phyloP scores from a whole-genome alignment of 306 rosid genomes.

The Macrotyloma uniflorum region DNA sequence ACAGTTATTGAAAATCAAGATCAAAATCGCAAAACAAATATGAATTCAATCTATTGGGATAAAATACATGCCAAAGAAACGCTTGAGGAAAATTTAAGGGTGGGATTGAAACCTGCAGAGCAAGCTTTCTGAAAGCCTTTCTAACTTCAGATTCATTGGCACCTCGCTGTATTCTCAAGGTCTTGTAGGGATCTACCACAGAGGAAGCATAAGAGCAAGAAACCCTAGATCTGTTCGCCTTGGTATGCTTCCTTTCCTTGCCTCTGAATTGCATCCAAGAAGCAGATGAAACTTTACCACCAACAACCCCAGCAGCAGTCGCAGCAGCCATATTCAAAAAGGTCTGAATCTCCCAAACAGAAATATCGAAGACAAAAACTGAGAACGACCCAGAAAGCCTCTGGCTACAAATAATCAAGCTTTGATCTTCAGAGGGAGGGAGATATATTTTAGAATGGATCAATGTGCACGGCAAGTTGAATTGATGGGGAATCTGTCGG shows the following conservation, averaged over 20 bases:
- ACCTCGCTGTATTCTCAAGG: constrained; percentile 63
- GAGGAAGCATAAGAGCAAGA: constrained; percentile 51
- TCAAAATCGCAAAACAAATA: background rate
- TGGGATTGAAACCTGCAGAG: constrained; percentile 70
- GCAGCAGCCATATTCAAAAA: constrained; percentile 57
- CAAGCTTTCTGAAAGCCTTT: constrained; percentile 87
- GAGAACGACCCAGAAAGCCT: constrained; percentile 24
- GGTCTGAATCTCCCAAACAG: constrained; percentile 10
- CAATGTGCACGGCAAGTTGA: constrained; percentile 44
- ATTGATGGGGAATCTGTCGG: constrained; percentile 11
- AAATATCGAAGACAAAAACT: background rate
- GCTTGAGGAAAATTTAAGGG: background rate
- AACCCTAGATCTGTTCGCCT: constrained; percentile 40
- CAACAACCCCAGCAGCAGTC: constrained; percentile 62
- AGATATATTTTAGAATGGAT: constrained; percentile 29
- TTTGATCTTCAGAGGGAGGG: background rate
- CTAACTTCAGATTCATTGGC: constrained; percentile 91
- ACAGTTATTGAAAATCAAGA: background rate
- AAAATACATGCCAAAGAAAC: too few species aligned
- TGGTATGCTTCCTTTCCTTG: constrained; percentile 35
- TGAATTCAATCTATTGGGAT: background rate
- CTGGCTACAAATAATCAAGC: constrained; percentile 32
- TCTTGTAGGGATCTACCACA: constrained; percentile 70
- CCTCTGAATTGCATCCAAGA: constrained; percentile 53
- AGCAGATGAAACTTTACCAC: constrained; percentile 52